Percentiles rank a stretch among this genome's conserved stretches.
phyloP scores from a whole-genome alignment of 306 rosid species.

The Malus sylvestris region DNA sequence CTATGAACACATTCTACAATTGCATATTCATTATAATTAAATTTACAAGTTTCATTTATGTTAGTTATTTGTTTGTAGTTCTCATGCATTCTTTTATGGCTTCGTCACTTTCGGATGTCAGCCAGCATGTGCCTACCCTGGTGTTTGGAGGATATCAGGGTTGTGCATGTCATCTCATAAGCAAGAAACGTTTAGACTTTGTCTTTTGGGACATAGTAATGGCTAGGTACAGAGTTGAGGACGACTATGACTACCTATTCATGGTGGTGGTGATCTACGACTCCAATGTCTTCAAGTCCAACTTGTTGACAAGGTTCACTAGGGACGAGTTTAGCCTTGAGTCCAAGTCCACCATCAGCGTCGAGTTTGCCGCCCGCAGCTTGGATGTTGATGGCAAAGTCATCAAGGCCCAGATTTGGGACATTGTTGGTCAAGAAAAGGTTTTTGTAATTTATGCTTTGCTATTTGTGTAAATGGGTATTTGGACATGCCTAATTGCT shows the following conservation, averaged over 20 bases:
- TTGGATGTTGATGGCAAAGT: constrained; percentile 40
- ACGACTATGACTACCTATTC: constrained; percentile 47
- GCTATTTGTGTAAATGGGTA: neutral
- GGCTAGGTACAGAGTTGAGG: constrained; percentile 55
- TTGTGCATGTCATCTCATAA: neutral
- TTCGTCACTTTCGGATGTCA: too few species aligned
- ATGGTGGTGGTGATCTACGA: constrained; percentile 48
- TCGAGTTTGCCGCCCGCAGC: constrained; percentile 54
- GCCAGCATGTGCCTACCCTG: too few species aligned
- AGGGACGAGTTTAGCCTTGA: constrained; percentile 52
- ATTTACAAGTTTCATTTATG: too few species aligned
- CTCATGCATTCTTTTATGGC: too few species aligned
- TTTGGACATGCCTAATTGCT: neutral
- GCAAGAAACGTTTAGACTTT: neutral
- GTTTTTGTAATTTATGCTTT: neutral
- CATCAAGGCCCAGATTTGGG: constrained; percentile 60
- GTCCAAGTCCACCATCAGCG: constrained; percentile 54
- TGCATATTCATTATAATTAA: too few species aligned
- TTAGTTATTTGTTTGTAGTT: too few species aligned
- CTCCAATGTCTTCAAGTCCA: constrained; percentile 49
- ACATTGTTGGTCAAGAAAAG: constrained; percentile 50
- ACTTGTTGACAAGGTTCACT: constrained; percentile 48
- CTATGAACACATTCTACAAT: too few species aligned
- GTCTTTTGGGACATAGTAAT: neutral
- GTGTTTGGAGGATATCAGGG: too few species aligned